A percentile compares a stretch with the other conserved stretches of the same genome.
These are phyloP conservation scores for Macrophomina tecta DNA, from an alignment of 2,329 filamentous ascomycete species.

Conservation along the genomic window DNA sequence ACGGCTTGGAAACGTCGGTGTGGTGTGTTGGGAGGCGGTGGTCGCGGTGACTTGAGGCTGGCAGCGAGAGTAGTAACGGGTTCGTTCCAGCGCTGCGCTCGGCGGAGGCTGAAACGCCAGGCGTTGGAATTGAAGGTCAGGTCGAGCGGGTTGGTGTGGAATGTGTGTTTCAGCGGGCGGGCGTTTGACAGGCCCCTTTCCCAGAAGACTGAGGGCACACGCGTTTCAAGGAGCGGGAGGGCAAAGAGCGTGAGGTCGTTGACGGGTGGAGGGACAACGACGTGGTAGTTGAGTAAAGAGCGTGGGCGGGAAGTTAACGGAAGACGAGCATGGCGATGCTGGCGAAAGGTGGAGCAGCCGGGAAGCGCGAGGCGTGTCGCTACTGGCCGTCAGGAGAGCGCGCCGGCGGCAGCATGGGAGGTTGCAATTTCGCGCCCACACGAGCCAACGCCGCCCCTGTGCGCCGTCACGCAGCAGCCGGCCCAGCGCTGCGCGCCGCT, in stretches of 20 bases:
- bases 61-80: constrained; percentile 19
- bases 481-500: neutral
- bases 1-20: neutral
- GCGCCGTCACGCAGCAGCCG: constrained; percentile 20
- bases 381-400: constrained; percentile 27
- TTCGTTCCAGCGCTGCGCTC: constrained; percentile 24
- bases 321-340: constrained; percentile 28
- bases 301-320: constrained; percentile 27
- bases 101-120: constrained; percentile 42
- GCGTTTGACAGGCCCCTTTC: constrained; percentile 39
- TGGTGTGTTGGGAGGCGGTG: neutral
- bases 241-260: constrained; percentile 29
- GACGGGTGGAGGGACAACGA: constrained; percentile 21
- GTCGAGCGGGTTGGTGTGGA: constrained; percentile 38
- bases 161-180: constrained; percentile 39
- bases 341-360: constrained; percentile 27
- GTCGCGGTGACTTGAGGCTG: constrained; percentile 7
- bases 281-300: constrained; percentile 20
- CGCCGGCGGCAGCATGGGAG: constrained; percentile 23
- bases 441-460: neutral
- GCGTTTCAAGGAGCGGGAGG: constrained; percentile 27
- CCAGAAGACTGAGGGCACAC: constrained; percentile 30
- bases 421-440: constrained; percentile 16
- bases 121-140: constrained; percentile 40
- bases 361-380: constrained; percentile 22